These are phyloP conservation scores for Allium cepa DNA, from an alignment of 106 monocot species.

Conservation along the genomic window DNA sequence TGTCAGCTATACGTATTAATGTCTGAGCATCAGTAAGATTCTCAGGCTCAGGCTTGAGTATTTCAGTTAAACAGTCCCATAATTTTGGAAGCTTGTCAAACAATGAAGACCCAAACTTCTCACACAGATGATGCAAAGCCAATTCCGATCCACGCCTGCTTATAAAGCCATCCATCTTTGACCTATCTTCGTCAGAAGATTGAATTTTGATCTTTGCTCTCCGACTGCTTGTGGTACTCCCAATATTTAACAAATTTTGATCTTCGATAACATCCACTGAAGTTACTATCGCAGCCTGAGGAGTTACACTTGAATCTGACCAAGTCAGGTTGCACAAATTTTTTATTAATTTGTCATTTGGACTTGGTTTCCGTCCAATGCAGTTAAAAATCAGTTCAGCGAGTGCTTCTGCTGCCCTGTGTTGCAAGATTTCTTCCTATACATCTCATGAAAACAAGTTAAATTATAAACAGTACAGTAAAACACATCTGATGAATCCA, in stretches of 20 bases:
- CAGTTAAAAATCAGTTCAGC: conserved; percentile 78
- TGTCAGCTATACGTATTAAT: conserved; percentile 28
- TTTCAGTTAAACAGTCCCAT: conserved; percentile 91
- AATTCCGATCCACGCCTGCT: conserved; percentile 89
- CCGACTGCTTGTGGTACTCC: conserved; percentile 25
- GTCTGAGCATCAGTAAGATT: conserved; percentile 25
- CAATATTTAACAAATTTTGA: conserved; percentile 56
- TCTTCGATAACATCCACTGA: conserved; percentile 79
- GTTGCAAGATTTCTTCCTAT: conserved; percentile 92
- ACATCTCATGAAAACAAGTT: neutral
- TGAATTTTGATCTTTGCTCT: conserved; percentile 43
- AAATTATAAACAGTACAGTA: neutral
- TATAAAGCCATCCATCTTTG: conserved; percentile 80
- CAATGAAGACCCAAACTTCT: conserved; percentile 66
- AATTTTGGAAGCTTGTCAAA: conserved; percentile 89
- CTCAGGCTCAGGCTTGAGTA: conserved; percentile 43
- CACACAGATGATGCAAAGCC: conserved; percentile 68
- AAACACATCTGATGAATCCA: conserved; percentile 1
- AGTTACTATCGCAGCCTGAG: conserved; percentile 58
- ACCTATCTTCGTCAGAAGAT: conserved; percentile 57
- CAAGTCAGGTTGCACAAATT: conserved; percentile 82
- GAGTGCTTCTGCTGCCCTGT: conserved; percentile 85
- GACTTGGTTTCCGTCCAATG: conserved; percentile 82
- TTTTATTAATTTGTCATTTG: conserved; percentile 90
- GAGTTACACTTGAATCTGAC: conserved; percentile 72